These are phyloP conservation scores for Neurospora sp. DNA, from an alignment of 495 filamentous ascomycete species.

Conservation along the genomic window DNA sequence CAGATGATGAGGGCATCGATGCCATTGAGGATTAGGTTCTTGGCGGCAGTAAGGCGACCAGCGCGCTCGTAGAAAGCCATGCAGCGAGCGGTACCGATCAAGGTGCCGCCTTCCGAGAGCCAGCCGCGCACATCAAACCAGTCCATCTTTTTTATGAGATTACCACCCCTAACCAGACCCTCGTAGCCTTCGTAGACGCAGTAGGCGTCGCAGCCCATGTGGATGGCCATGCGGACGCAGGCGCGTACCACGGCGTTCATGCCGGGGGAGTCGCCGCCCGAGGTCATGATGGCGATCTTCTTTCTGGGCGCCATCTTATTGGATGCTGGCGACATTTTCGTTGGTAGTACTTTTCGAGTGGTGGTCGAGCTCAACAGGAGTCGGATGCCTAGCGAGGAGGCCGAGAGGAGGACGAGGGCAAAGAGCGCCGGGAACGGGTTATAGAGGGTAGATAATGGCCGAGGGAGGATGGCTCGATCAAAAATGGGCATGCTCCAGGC, in stretches of 20 bases:
- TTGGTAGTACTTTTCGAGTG: background rate
- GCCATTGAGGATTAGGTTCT: slow-evolving; percentile 84
- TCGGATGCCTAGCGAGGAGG: slow-evolving; percentile 7
- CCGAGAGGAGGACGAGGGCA: slow-evolving; percentile 13
- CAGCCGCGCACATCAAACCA: slow-evolving; percentile 97
- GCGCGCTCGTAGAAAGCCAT: slow-evolving; percentile 78
- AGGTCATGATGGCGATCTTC: slow-evolving; percentile 91
- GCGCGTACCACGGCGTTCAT: slow-evolving; percentile 96
- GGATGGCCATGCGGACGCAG: slow-evolving; percentile 85
- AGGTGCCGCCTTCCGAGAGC: slow-evolving; percentile 87
- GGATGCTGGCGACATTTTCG: background rate
- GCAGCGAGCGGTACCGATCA: slow-evolving; percentile 93
- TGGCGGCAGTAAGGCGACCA: slow-evolving; percentile 74
- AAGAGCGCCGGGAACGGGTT: slow-evolving; percentile 17
- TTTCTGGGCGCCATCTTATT: slow-evolving; percentile 45
- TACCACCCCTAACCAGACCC: slow-evolving; percentile 80
- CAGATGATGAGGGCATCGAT: slow-evolving; percentile 96
- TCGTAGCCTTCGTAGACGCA: slow-evolving; percentile 95
- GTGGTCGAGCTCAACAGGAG: slow-evolving; percentile 6
- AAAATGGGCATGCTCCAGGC: slow-evolving; percentile 20
- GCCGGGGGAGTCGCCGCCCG: slow-evolving; percentile 92
- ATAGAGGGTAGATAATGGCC: slow-evolving; percentile 14
- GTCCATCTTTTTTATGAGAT: slow-evolving; percentile 73
- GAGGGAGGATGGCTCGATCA: slow-evolving; percentile 8
- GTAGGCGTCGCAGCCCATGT: slow-evolving; percentile 77